A percentile compares a stretch with the other conserved stretches of the same genome.
phyloP scores from a whole-genome alignment of 1,139 yeast genomes.

The Sugiyamaella grinbergsii region DNA sequence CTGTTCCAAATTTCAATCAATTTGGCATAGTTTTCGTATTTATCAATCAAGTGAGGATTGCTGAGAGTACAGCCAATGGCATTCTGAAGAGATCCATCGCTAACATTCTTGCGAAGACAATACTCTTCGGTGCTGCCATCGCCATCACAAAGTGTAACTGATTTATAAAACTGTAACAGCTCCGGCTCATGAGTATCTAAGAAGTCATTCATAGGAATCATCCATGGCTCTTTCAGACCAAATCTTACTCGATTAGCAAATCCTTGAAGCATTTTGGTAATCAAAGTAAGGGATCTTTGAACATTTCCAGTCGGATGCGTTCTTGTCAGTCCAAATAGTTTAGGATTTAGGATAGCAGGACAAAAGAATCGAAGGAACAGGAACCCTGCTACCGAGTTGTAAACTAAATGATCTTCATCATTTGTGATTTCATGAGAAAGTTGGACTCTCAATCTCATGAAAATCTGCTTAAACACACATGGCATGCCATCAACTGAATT shows the following conservation, averaged over 20 bases:
- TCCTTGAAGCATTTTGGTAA: constrained; percentile 80
- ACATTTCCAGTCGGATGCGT: constrained; percentile 69
- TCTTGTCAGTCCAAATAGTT: constrained; percentile 70
- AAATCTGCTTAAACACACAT: constrained; percentile 55
- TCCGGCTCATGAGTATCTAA: constrained; percentile 60
- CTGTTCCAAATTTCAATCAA: constrained; percentile 36
- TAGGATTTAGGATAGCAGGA: constrained; percentile 90
- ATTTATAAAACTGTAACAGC: constrained; percentile 66
- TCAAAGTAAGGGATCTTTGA: constrained; percentile 75
- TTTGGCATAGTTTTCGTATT: constrained; percentile 38
- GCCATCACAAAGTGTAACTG: constrained; percentile 51
- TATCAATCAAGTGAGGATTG: constrained; percentile 44
- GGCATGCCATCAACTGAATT: constrained; percentile 79
- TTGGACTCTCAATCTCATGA: constrained; percentile 36
- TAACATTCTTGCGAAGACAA: constrained; percentile 16
- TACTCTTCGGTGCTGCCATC: constrained; percentile 44
- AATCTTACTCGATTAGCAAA: constrained; percentile 76
- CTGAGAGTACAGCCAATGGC: constrained; percentile 41
- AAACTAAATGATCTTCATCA: constrained; percentile 31
- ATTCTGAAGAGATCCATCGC: constrained; percentile 20
- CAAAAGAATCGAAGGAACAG: constrained; percentile 84
- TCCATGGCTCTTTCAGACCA: constrained; percentile 81
- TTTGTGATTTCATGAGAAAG: constrained; percentile 26
- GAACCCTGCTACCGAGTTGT: constrained; percentile 75
- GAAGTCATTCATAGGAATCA: constrained; percentile 69